phyloP scores from a whole-genome alignment of 2,329 filamentous ascomycete species.

The Ophiocordyceps unilateralis region DNA sequence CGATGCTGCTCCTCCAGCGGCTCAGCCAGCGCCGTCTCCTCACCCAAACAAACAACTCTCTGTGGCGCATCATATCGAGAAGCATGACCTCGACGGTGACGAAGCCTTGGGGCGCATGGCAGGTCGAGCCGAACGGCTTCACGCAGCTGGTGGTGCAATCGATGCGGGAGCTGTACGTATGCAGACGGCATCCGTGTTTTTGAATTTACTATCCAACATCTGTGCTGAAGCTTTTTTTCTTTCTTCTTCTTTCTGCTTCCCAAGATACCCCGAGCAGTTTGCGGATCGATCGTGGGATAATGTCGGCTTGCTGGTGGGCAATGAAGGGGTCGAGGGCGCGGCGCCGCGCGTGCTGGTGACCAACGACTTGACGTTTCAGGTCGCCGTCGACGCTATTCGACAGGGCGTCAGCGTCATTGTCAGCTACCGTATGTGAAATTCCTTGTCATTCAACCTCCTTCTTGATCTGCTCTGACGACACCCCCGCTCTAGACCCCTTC shows the following conservation, averaged over 20 bases:
- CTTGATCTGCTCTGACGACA: not conserved
- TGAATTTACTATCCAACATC: not conserved
- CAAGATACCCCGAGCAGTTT: slow-evolving; percentile 79
- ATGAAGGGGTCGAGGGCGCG: slow-evolving; percentile 16
- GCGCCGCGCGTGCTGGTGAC: slow-evolving; percentile 38
- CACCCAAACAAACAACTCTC: too few species aligned
- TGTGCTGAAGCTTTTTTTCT: not conserved
- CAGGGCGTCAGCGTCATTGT: slow-evolving; percentile 64
- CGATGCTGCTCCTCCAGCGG: too few species aligned
- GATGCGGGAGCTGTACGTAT: slow-evolving; percentile 58
- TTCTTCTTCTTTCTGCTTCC: too few species aligned
- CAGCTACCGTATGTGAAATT: slow-evolving; percentile 52
- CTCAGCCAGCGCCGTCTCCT: too few species aligned
- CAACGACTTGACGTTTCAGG: slow-evolving; percentile 76
- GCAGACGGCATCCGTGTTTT: too few species aligned
- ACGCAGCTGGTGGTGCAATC: slow-evolving; percentile 51
- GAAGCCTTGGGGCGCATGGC: slow-evolving; percentile 22
- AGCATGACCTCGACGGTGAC: slow-evolving; percentile 6
- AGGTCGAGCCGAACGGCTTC: slow-evolving; percentile 22
- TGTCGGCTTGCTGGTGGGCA: slow-evolving; percentile 59
- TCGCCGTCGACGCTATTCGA: slow-evolving; percentile 76
- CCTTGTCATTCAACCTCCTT: too few species aligned
- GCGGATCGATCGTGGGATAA: slow-evolving; percentile 92
- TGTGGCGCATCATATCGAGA: slow-evolving; percentile 3
- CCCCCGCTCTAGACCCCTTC: slow-evolving; percentile 56